Evolutionary conservation across 2,329 filamentous ascomycete genomes (phyloP).

Genomic region (Alternaria brassicae): DNA sequence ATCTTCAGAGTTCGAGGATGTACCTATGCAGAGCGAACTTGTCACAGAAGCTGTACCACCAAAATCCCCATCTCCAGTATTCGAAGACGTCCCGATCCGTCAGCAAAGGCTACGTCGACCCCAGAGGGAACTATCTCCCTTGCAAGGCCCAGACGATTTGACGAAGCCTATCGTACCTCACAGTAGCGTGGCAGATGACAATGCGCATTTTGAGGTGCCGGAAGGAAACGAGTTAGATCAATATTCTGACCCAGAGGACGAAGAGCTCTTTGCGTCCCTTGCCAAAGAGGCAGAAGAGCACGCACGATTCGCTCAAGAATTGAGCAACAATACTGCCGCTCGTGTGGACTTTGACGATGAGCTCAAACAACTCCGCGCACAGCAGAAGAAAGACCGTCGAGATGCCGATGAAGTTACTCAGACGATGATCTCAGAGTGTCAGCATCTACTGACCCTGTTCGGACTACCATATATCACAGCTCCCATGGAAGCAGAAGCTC

Average conservation of each 20-base stretch:
- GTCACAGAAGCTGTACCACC: constrained; percentile 15
- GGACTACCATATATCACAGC: constrained; percentile 96
- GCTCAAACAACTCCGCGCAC: constrained; percentile 82
- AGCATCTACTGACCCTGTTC: constrained; percentile 87
- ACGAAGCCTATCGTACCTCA: constrained; percentile 39
- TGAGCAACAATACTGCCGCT: constrained; percentile 76
- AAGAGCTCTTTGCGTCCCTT: constrained; percentile 84
- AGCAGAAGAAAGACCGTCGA: constrained; percentile 94
- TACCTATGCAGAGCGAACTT: constrained; percentile 36
- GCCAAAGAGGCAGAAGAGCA: constrained; percentile 93
- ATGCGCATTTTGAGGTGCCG: constrained; percentile 31
- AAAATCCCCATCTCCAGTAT: constrained; percentile 58
- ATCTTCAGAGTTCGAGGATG: constrained; percentile 61
- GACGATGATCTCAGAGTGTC: constrained; percentile 94
- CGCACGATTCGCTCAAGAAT: constrained; percentile 84
- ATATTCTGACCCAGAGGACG: constrained; percentile 86
- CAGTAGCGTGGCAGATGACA: constrained; percentile 43
- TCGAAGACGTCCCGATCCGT: constrained; percentile 57
- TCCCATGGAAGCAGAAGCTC: constrained; percentile 98
- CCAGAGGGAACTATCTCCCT: constrained; percentile 34
- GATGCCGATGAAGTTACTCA: constrained; percentile 97
- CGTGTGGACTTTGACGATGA: constrained; percentile 85
- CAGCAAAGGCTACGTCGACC: constrained; percentile 18
- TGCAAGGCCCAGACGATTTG: constrained; percentile 41
- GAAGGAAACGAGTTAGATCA: constrained; percentile 44